These are phyloP conservation scores for Boechera divaricarpa DNA, from an alignment of 345 rosid genomes.

Conservation along the genomic window DNA sequence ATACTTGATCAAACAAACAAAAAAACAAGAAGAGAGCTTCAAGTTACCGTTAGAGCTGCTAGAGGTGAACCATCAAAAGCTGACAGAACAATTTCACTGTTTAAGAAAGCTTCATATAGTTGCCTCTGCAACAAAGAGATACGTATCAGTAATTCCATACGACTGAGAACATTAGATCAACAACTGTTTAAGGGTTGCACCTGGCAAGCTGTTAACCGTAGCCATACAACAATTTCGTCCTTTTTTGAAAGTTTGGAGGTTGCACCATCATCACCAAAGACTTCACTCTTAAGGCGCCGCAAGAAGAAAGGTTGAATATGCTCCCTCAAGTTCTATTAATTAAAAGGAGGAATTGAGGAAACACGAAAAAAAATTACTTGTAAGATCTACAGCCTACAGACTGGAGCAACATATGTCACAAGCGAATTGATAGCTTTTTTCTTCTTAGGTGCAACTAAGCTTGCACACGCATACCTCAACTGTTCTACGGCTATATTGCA, in stretches of 20 bases:
- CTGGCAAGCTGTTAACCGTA: constrained; percentile 87
- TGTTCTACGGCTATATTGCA: neutral
- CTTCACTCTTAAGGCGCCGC: constrained; percentile 90
- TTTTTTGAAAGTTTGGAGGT: constrained; percentile 80
- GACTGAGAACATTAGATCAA: constrained; percentile 25
- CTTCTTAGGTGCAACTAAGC: constrained; percentile 9
- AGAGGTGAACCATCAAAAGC: constrained; percentile 96
- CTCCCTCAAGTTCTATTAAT: constrained; percentile 78
- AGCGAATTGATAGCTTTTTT: constrained; percentile 10
- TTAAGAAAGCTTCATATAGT: constrained; percentile 88
- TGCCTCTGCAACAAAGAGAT: constrained; percentile 60
- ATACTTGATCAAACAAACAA: constrained; percentile 11
- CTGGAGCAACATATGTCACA: constrained; percentile 24
- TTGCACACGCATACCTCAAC: constrained; percentile 1
- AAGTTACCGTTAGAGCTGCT: constrained; percentile 93
- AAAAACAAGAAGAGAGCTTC: constrained; percentile 24
- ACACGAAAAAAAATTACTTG: neutral
- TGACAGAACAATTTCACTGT: constrained; percentile 90
- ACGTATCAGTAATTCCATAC: constrained; percentile 25
- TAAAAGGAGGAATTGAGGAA: constrained; percentile 4
- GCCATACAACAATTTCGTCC: constrained; percentile 93
- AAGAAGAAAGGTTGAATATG: constrained; percentile 90
- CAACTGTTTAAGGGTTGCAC: constrained; percentile 46
- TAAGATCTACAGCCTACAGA: constrained; percentile 26
- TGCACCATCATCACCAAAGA: constrained; percentile 64